Evolutionary conservation across 2,329 filamentous ascomycete genomes (phyloP), one percentile per base, ranked within the genome.

Genomic region (Harringtonia aguacate): DNA sequence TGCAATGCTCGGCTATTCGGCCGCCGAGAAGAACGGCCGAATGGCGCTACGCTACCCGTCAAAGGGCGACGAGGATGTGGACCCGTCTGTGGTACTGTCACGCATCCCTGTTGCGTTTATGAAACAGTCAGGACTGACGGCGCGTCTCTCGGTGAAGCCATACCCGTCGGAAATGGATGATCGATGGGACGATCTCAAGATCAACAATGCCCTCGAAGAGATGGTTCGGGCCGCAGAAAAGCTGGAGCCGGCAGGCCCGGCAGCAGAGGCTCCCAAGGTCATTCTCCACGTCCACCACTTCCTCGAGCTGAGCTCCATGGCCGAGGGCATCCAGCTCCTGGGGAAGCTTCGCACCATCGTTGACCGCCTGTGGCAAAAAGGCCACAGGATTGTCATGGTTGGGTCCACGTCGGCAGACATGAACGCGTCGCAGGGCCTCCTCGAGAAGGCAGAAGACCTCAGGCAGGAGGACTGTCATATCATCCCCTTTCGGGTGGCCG

Each of bases 241-340:
- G 18, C 64, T 61, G 45, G 59, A 18, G 52, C 59, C 7, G 48
- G 2, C 37, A 4, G 14, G 27, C 10, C 12, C 41, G 8, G 7
- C 41, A 17, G 13, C 42, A 14, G 7, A 22, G 12, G 6, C 24
- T 17, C 3, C 33, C 22, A 27, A 13, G 31, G 8, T 88, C 8
- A 80, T 97, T 46, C 69, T 94, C 33, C 86, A 86, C 53, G 66
- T 95, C 13, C 77, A 84, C 57, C 86, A 97, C 58, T 84, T 87
- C 55, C 79, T 84, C 43, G 86, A 94, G 50, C 69, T 98, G 9
- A 77, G 73, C 53, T 74, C 75, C 56, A 81, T 84, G 1, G 60
- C 73, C 7, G 79, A 86, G 46, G 86, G 87, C 12, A 70, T 75
- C 2, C 71, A 75, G 20, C 74, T 97, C 28, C 64, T 95, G 8